These are phyloP conservation scores for Marchantia paleacea DNA, from an alignment of 225 moss, liverwort and hornwort species.

Conservation along the genomic window DNA sequence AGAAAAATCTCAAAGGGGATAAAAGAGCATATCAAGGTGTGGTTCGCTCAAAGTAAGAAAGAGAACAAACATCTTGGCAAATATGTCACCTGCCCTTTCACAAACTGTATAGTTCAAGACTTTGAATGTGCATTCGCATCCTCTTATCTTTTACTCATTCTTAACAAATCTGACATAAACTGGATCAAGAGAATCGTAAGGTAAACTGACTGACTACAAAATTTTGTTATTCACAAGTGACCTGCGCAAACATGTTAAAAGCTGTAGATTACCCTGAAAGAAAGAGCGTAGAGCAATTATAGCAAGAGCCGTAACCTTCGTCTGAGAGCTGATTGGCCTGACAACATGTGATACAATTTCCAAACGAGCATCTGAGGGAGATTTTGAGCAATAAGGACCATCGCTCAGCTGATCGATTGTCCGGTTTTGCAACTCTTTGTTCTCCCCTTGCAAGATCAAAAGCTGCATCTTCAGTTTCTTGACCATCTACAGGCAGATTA, in stretches of 20 bases:
- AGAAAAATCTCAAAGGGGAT: background rate
- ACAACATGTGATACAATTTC: slow-evolving; percentile 18
- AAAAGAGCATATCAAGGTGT: background rate
- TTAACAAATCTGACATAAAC: too few relatives aligned
- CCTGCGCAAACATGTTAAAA: too few relatives aligned
- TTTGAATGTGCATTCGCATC: too few relatives aligned
- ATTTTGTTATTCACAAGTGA: too few relatives aligned
- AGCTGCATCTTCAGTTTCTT: slow-evolving; percentile 54
- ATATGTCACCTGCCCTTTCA: too few relatives aligned
- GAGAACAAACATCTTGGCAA: too few relatives aligned
- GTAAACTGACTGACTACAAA: too few relatives aligned
- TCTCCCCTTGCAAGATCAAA: slow-evolving; percentile 50
- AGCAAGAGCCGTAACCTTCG: background rate
- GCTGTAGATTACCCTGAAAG: too few relatives aligned
- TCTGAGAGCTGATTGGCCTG: background rate
- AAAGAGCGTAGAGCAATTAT: background rate
- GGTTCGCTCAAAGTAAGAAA: too few relatives aligned
- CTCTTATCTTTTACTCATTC: too few relatives aligned
- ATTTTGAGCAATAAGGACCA: slow-evolving; percentile 6
- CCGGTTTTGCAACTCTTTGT: slow-evolving; percentile 39
- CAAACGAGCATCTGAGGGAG: slow-evolving; percentile 20
- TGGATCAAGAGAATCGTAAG: too few relatives aligned
- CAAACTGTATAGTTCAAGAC: too few relatives aligned
- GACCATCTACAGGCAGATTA: slow-evolving; percentile 43
- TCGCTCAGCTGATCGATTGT: slow-evolving; percentile 29